Conservation (phyloP, 202 grass and related monocot genomes). For the Alloteropsis angusta region DNA sequence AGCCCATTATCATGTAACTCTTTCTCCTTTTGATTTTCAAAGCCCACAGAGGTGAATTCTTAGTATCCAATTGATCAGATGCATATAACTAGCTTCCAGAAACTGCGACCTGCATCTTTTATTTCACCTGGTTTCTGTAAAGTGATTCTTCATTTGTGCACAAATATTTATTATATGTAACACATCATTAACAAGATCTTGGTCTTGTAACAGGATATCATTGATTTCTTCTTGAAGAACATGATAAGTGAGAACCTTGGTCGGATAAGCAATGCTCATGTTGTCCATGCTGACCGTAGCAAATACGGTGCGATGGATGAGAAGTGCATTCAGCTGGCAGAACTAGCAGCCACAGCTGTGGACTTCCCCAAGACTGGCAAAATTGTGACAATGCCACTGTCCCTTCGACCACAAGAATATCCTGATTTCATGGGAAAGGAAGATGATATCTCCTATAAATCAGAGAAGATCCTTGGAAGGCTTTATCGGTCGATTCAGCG, state of each 20-base stretch:
- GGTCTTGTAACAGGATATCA: constrained; percentile 49
- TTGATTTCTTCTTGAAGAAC: constrained; percentile 90
- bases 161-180: neutral
- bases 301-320: constrained; percentile 73
- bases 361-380: constrained; percentile 85
- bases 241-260: constrained; percentile 82
- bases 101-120: neutral
- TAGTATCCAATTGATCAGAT: neutral
- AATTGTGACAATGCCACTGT: constrained; percentile 47
- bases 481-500: constrained; percentile 63
- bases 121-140: neutral
- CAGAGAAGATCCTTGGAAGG: constrained; percentile 67
- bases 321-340: constrained; percentile 65
- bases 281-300: constrained; percentile 77
- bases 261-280: constrained; percentile 79
- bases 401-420: constrained; percentile 65
- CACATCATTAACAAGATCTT: neutral
- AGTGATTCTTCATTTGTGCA: neutral
- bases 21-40: neutral
- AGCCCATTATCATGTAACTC: neutral
- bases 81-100: neutral
- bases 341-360: constrained; percentile 74
- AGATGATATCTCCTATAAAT: constrained; percentile 60
- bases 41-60: neutral
- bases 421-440: constrained; percentile 92